Evolutionary conservation across 805 yeast species (phyloP).

Genomic region (Candida maris): DNA sequence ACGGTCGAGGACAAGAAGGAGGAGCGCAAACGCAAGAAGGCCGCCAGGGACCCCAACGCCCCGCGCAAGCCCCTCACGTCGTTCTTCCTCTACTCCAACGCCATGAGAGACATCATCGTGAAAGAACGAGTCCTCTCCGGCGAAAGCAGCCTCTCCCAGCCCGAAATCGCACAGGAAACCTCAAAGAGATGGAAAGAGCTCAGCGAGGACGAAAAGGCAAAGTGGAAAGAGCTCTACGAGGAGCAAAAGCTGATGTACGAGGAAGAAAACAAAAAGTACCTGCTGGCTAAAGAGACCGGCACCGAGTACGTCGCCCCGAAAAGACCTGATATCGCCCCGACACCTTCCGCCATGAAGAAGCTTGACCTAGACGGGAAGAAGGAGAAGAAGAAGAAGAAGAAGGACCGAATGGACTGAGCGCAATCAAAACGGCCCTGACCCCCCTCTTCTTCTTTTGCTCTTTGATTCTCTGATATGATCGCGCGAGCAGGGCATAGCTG

Average conservation of each 20-base stretch:
- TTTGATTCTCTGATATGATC: neutral
- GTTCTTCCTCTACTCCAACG: conserved; percentile 74
- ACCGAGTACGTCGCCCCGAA: conserved; percentile 26
- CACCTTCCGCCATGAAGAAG: conserved; percentile 18
- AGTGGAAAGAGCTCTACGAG: conserved; percentile 63
- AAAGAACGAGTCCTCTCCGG: conserved; percentile 61
- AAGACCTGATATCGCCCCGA: conserved; percentile 22
- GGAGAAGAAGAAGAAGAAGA: conserved; percentile 53
- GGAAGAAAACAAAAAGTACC: conserved; percentile 29
- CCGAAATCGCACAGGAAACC: conserved; percentile 75
- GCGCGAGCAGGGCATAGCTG: neutral
- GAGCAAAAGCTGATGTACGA: conserved; percentile 38
- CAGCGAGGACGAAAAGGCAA: conserved; percentile 63
- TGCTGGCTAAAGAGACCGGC: conserved; percentile 29
- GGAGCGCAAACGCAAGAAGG: conserved; percentile 48
- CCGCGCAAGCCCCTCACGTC: conserved; percentile 94
- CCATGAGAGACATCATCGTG: conserved; percentile 65
- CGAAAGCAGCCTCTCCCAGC: conserved; percentile 61
- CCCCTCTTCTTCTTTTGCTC: neutral
- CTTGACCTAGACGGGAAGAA: conserved; percentile 40
- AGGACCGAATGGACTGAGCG: conserved; percentile 28
- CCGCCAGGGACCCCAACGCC: conserved; percentile 77
- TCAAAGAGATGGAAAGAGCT: conserved; percentile 76
- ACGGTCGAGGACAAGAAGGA: conserved; percentile 38
- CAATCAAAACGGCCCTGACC: neutral